A percentile compares a stretch with the other conserved stretches of the same genome.
Conservation (phyloP, 2,329 filamentous ascomycete genomes). For the Ceratocystis lukuohia region DNA sequence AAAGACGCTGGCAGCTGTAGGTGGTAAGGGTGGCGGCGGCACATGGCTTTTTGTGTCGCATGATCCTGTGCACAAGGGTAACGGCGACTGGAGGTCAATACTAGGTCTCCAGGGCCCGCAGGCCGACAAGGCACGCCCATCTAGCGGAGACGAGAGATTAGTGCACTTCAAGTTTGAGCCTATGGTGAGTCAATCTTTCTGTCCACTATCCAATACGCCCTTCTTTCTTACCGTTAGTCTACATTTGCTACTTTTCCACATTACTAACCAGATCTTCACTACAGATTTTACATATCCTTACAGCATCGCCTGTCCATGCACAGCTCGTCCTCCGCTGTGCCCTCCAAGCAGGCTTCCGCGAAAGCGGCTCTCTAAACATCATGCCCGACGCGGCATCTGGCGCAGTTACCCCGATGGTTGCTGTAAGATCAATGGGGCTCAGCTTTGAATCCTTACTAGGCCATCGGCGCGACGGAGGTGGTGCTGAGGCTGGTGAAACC, state of each 20-base stretch:
- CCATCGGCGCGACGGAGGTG: conserved; percentile 29
- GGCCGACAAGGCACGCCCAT: conserved; percentile 19
- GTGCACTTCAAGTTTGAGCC: conserved; percentile 90
- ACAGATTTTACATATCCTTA: conserved; percentile 79
- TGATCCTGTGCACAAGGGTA: conserved; percentile 42
- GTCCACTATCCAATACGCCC: background rate
- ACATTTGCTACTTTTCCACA: background rate
- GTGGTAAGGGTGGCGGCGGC: conserved; percentile 75
- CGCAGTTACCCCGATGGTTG: conserved; percentile 55
- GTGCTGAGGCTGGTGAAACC: conserved; percentile 27
- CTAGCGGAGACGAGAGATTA: conserved; percentile 31
- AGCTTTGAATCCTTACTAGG: conserved; percentile 73
- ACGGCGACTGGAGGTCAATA: conserved; percentile 23
- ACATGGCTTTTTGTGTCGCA: conserved; percentile 84
- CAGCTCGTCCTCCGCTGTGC: conserved; percentile 64
- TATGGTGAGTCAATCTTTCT: conserved; percentile 50
- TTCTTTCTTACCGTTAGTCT: background rate
- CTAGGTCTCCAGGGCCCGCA: conserved; percentile 32
- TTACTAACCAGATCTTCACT: background rate
- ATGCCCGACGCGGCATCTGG: conserved; percentile 25
- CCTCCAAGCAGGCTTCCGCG: conserved; percentile 71
- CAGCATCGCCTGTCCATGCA: conserved; percentile 60
- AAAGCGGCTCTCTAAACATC: conserved; percentile 70
- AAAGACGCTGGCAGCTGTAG: conserved; percentile 43
- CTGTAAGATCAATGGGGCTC: conserved; percentile 70